Evolutionary conservation across 2,329 filamentous ascomycete genomes (phyloP), one percentile per base, ranked within the genome.

Genomic region (Aspergillus luchuensis): DNA sequence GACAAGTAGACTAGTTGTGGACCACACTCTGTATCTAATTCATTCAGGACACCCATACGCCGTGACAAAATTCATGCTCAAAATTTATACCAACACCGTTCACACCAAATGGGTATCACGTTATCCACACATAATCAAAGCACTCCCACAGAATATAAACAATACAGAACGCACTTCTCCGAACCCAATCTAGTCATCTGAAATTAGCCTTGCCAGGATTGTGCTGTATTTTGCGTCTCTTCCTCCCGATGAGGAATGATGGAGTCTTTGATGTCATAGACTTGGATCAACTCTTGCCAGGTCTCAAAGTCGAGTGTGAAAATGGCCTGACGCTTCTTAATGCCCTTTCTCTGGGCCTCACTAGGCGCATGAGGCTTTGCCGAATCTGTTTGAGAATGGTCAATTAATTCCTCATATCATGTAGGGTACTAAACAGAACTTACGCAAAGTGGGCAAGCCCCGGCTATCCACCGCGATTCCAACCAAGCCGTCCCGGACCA

Each of bases 171-270:
- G 17, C 23, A 39, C 28, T 17, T 21, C 38, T 21, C n/a, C 11
- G 17, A 38, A 15, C 39, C 19, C 5, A 58, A 4, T n/a, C 17
- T n/a, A 7, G 8, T 23, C 19, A 8, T 45, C 6, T 13, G 2
- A 5, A 28, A 3, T 61, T 72, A 89, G 65, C 82, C 84, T 71
- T 91, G 90, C 89, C 89, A 92, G 23, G 87, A 86, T 5, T 84
- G 83, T 1, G 79, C 74, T 30, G 74, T 76, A 6, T 76, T 87
- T 84, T 59, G 41, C 25, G 77, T 75, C 59, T 85, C 79, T 64
- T 91, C 88, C 63, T 85, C 79, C 15, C 95, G 86, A 74, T 97
- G 90, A n/a, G 88, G 85, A 63, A 99, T 98, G 76, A 97, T 89
- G 1, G 91, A 83, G 65, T 91, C 82, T n/a, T 80, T 84, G 66